These are phyloP conservation scores for Sparassis latifolia DNA, from an alignment of 1,284 basidiomycete genomes.

Conservation along the genomic window DNA sequence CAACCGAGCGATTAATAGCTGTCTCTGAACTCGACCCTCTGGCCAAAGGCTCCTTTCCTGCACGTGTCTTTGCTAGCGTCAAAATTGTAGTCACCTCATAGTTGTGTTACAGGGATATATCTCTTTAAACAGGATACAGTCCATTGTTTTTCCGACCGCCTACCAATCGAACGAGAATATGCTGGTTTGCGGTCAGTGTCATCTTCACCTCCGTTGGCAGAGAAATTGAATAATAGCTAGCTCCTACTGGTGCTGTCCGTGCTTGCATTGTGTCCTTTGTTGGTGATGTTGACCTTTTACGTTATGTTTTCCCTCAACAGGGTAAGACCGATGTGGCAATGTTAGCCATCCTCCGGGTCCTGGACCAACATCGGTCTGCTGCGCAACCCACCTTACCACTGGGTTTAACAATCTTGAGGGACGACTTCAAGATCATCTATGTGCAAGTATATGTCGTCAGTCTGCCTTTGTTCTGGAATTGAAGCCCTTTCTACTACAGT, in stretches of 20 bases:
- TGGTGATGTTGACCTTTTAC: background rate
- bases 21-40: conserved; percentile 77
- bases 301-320: conserved; percentile 31
- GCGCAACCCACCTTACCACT: conserved; percentile 29
- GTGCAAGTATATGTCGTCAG: conserved; percentile 51
- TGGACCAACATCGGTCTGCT: conserved; percentile 62
- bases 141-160: conserved; percentile 90
- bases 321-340: conserved; percentile 99
- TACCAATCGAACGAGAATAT: conserved; percentile 96
- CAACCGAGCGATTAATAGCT: conserved; percentile 67
- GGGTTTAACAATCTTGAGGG: conserved; percentile 53
- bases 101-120: conserved; percentile 67
- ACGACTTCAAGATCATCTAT: conserved; percentile 95
- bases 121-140: conserved; percentile 91
- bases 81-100: background rate
- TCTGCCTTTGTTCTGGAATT: background rate
- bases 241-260: conserved; percentile 91
- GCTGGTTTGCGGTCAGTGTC: conserved; percentile 82
- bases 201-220: background rate
- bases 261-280: background rate
- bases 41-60: conserved; percentile 84
- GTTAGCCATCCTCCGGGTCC: conserved; percentile 86
- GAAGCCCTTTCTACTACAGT: conserved; percentile 28
- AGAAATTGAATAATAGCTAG: conserved; percentile 30
- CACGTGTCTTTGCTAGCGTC: conserved; percentile 31